These are phyloP conservation scores for Bipolaris oryzae DNA, from an alignment of 2,329 filamentous ascomycete species.

Conservation along the genomic window DNA sequence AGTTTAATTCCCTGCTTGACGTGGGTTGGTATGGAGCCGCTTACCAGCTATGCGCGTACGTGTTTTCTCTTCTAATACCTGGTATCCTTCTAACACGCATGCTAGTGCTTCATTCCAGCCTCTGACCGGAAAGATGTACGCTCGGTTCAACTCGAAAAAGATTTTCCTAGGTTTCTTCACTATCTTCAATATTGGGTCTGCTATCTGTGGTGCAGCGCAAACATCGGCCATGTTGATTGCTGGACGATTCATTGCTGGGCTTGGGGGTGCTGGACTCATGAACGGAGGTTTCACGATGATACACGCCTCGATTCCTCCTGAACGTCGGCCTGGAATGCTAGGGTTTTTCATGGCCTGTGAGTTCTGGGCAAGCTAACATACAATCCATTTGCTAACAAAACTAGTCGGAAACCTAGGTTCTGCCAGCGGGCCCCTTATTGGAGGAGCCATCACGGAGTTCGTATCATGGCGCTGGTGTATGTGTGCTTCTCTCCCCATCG, in stretches of 20 bases:
- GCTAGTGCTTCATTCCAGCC: slow-evolving; percentile 5
- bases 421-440: slow-evolving; percentile 55
- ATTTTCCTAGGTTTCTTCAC: slow-evolving; percentile 1
- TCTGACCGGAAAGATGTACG: slow-evolving; percentile 26
- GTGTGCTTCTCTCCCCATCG: background rate
- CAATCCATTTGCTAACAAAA: background rate
- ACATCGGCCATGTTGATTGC: slow-evolving; percentile 18
- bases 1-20: background rate
- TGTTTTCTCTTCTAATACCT: background rate
- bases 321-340: slow-evolving; percentile 51
- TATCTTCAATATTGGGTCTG: slow-evolving; percentile 22
- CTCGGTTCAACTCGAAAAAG: slow-evolving; percentile 11
- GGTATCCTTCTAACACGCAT: background rate
- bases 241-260: slow-evolving; percentile 21
- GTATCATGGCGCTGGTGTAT: slow-evolving; percentile 56
- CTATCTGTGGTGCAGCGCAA: slow-evolving; percentile 23
- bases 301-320: slow-evolving; percentile 47
- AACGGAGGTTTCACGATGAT: slow-evolving; percentile 32
- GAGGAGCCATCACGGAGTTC: slow-evolving; percentile 52
- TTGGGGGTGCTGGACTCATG: slow-evolving; percentile 40
- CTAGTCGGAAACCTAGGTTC: slow-evolving; percentile 34
- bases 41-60: background rate
- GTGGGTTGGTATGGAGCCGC: background rate
- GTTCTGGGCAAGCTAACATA: background rate
- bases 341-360: slow-evolving; percentile 42